These are phyloP conservation scores for Melastoma candidum DNA, from an alignment of 441 rosid genomes.

Conservation along the genomic window DNA sequence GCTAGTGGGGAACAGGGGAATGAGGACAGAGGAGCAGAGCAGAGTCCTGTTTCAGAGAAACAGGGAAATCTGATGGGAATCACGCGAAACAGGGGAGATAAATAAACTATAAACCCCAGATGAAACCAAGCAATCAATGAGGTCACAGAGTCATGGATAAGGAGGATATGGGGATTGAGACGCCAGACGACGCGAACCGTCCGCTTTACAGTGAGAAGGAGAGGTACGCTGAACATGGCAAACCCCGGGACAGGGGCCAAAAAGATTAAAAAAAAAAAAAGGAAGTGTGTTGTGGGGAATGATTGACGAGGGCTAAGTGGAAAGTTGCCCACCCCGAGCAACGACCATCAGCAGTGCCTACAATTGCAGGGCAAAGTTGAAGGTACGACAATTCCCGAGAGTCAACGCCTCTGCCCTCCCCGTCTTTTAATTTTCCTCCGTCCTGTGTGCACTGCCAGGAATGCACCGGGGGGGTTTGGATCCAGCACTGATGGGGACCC, in stretches of 20 bases:
- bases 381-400: too few relatives aligned
- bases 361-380: too few relatives aligned
- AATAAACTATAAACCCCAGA: not conserved
- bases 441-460: not conserved
- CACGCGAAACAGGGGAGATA: constrained; percentile 8
- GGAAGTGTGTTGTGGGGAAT: constrained; percentile 8
- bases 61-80: not conserved
- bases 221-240: not conserved
- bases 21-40: not conserved
- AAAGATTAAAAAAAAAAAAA: not conserved
- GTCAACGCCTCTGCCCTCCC: too few relatives aligned
- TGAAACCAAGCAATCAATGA: constrained; percentile 4
- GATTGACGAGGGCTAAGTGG: constrained; percentile 23
- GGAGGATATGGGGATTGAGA: not conserved
- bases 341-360: constrained; percentile 8
- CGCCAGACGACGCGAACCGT: constrained; percentile 11
- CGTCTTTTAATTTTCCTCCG: not conserved
- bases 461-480: not conserved
- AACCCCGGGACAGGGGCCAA: not conserved
- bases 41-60: not conserved
- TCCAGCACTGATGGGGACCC: constrained; percentile 14
- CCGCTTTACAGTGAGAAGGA: not conserved
- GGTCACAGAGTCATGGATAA: not conserved
- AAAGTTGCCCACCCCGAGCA: constrained; percentile 18
- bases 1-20: not conserved